Evolutionary conservation across 2,329 filamentous ascomycete species (phyloP).

Genomic region (Pseudogymnoascus sp.): DNA sequence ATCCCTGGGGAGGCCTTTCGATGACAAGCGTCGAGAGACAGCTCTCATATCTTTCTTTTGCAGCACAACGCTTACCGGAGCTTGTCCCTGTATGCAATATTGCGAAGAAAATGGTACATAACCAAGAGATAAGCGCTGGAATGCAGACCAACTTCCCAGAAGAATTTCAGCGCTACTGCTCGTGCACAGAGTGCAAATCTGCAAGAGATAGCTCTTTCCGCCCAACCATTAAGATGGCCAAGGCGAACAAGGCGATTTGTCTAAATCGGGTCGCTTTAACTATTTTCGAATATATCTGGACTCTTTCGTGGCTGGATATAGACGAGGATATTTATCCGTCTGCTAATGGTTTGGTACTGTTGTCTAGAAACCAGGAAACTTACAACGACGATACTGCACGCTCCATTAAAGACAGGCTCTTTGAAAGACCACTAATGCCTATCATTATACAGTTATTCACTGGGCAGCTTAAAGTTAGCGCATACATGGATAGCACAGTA

Average conservation of each 20-base stretch:
- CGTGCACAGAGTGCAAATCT: neutral
- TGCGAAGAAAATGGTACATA: neutral
- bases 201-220: too few species aligned
- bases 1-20: neutral
- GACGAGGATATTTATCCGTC: neutral
- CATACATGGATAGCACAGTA: neutral
- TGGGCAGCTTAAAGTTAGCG: neutral
- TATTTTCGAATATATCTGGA: slow-evolving; percentile 9
- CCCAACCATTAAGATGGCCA: too few species aligned
- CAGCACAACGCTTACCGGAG: neutral
- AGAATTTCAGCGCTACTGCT: neutral
- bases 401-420: neutral
- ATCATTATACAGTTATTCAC: neutral
- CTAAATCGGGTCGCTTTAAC: neutral
- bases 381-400: too few species aligned
- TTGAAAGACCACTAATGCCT: neutral
- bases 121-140: neutral
- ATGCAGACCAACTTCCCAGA: neutral
- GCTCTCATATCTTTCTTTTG: neutral
- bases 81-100: neutral
- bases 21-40: neutral
- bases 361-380: neutral
- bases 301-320: slow-evolving; percentile 5
- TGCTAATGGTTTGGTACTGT: neutral
- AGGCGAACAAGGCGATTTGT: neutral